Evolutionary conservation across 2,329 filamentous ascomycete genomes (phyloP).

Genomic region (Rasamsonia emersonii): DNA sequence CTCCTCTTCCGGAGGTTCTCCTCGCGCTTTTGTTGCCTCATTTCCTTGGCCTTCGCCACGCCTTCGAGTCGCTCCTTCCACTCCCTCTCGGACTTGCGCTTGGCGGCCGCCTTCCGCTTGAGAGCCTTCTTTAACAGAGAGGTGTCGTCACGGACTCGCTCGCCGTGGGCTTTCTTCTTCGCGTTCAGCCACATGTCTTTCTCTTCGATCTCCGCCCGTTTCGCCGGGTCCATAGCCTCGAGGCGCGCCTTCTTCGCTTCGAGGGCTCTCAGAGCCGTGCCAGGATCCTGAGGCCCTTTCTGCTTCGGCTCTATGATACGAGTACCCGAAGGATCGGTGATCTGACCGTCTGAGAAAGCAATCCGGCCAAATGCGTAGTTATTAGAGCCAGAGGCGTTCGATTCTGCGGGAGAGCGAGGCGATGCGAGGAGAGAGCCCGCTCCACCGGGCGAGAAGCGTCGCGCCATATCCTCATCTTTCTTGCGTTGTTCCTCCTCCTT

Average conservation of each 20-base stretch:
- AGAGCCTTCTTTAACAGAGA: constrained; percentile 84
- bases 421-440: constrained; percentile 50
- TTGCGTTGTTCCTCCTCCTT: constrained; percentile 68
- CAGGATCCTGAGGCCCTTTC: constrained; percentile 76
- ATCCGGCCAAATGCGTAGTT: constrained; percentile 87
- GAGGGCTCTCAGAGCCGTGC: constrained; percentile 74
- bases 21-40: constrained; percentile 73
- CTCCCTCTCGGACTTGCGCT: constrained; percentile 85
- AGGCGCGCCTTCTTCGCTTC: constrained; percentile 81
- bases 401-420: constrained; percentile 42
- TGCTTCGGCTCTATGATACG: constrained; percentile 57
- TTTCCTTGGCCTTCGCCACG: constrained; percentile 66
- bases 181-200: constrained; percentile 94
- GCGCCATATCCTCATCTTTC: constrained; percentile 49
- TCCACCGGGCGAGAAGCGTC: constrained; percentile 47
- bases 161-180: constrained; percentile 78
- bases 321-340: constrained; percentile 62
- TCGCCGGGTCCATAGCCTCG: constrained; percentile 63
- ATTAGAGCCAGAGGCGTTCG: constrained; percentile 38
- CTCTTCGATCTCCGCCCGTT: constrained; percentile 78
- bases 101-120: constrained; percentile 82
- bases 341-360: constrained; percentile 78
- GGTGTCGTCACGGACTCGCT: constrained; percentile 81
- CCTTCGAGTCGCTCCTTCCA: constrained; percentile 68
- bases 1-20: constrained; percentile 66